Conservation (phyloP, 2,329 filamentous ascomycete genomes). For the Xylariaceae sp. region DNA sequence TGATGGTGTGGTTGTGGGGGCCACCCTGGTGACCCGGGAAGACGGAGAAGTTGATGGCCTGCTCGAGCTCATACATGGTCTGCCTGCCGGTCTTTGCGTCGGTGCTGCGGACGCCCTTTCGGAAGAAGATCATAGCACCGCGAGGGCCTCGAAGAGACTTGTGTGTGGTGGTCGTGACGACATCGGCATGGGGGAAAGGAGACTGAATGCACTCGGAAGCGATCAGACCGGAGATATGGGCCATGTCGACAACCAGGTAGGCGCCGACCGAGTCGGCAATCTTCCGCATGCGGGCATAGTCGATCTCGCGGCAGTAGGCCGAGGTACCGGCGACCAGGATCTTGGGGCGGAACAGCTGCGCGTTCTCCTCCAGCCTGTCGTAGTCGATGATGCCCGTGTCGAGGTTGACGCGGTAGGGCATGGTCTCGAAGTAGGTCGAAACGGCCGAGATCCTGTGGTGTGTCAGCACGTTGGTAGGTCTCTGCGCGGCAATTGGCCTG, state of each 20-base stretch:
- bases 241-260: conserved; percentile 96
- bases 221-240: conserved; percentile 94
- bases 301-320: conserved; percentile 95
- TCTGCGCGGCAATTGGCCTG: not conserved
- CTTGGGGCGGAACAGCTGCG: conserved; percentile 89
- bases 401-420: conserved; percentile 87
- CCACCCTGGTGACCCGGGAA: conserved; percentile 99
- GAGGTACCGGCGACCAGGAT: conserved; percentile 93
- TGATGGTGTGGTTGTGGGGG: conserved; percentile 99
- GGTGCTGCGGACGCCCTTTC: conserved; percentile 86
- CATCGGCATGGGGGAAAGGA: conserved; percentile 86
- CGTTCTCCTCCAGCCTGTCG: conserved; percentile 82
- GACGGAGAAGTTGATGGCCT: conserved; percentile 96
- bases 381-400: conserved; percentile 97
- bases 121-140: conserved; percentile 99
- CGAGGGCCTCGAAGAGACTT: conserved; percentile 96
- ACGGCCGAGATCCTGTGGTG: conserved; percentile 70
- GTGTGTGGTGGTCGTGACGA: conserved; percentile 98
- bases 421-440: conserved; percentile 98
- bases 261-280: conserved; percentile 90
- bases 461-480: not conserved
- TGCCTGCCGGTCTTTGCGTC: conserved; percentile 89
- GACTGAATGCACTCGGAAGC: conserved; percentile 89
- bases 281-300: conserved; percentile 93
- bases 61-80: conserved; percentile 86